phyloP scores from a whole-genome alignment of 768 basidiomycete genomes.

The Crepidotus variabilis region DNA sequence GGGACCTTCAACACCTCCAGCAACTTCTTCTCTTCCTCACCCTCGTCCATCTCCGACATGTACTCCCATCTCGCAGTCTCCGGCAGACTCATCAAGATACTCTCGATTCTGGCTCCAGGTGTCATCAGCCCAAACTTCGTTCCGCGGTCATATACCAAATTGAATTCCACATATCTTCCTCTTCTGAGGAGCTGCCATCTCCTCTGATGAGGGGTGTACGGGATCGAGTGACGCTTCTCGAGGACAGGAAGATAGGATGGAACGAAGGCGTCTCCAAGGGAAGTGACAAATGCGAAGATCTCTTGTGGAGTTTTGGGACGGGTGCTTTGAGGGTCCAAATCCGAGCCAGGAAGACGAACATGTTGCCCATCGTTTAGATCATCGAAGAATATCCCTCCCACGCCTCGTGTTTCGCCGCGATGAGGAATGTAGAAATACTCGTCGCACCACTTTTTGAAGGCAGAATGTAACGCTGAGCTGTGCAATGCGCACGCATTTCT shows the following conservation, averaged over 20 bases:
- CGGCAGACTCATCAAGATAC: slow-evolving; percentile 86
- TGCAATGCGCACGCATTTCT: slow-evolving; percentile 75
- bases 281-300: slow-evolving; percentile 72
- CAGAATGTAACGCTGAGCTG: slow-evolving; percentile 61
- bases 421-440: slow-evolving; percentile 95
- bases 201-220: slow-evolving; percentile 62
- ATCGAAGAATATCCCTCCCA: slow-evolving; percentile 97
- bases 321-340: slow-evolving; percentile 19
- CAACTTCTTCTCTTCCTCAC: slow-evolving; percentile 64
- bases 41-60: slow-evolving; percentile 64
- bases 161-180: slow-evolving; percentile 95
- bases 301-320: slow-evolving; percentile 60
- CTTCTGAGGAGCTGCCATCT: slow-evolving; percentile 92
- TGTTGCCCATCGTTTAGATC: slow-evolving; percentile 74
- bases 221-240: slow-evolving; percentile 45
- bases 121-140: slow-evolving; percentile 86
- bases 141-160: slow-evolving; percentile 81
- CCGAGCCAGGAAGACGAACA: slow-evolving; percentile 47
- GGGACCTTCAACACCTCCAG: slow-evolving; percentile 60
- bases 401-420: slow-evolving; percentile 77
- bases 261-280: slow-evolving; percentile 76
- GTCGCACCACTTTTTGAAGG: slow-evolving; percentile 96
- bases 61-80: slow-evolving; percentile 91
- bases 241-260: slow-evolving; percentile 92
- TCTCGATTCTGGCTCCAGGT: slow-evolving; percentile 84